Conservation (phyloP, 1,284 basidiomycete species). For the Tilletia setariae region DNA sequence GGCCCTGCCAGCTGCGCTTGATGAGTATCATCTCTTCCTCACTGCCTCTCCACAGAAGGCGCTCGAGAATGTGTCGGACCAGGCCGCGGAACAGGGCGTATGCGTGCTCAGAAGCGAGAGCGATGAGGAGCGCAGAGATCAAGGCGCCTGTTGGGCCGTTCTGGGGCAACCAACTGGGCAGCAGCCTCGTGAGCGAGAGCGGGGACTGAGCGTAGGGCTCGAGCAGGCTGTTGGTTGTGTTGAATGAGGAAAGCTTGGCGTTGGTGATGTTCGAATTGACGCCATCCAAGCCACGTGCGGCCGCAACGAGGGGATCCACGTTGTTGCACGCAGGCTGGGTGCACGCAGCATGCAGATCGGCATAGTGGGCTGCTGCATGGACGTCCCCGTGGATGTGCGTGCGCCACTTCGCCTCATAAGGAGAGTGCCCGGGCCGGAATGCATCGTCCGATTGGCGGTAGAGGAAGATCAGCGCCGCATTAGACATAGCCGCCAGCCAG, state of each 20-base stretch:
- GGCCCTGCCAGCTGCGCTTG: slow-evolving; percentile 40
- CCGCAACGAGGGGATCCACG: slow-evolving; percentile 2
- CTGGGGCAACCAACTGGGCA: slow-evolving; percentile 32
- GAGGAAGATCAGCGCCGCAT: slow-evolving; percentile 42
- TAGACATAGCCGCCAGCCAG: slow-evolving; percentile 42
- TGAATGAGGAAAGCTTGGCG: neutral
- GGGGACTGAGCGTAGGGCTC: slow-evolving; percentile 19
- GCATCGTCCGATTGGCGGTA: slow-evolving; percentile 35
- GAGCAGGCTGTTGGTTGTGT: neutral
- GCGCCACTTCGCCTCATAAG: slow-evolving; percentile 40
- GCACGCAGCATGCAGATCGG: slow-evolving; percentile 1
- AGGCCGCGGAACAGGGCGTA: slow-evolving; percentile 36
- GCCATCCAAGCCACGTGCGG: neutral
- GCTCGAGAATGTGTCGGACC: slow-evolving; percentile 42
- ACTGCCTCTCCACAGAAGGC: slow-evolving; percentile 43
- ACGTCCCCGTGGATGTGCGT: slow-evolving; percentile 27
- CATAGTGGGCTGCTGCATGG: slow-evolving; percentile 1
- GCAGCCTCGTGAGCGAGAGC: slow-evolving; percentile 31
- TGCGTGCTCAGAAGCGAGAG: slow-evolving; percentile 45
- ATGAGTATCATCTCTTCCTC: slow-evolving; percentile 41
- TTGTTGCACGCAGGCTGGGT: slow-evolving; percentile 6
- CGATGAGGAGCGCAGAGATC: slow-evolving; percentile 39
- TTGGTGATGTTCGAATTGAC: slow-evolving; percentile 2
- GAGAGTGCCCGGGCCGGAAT: slow-evolving; percentile 27
- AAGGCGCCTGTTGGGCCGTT: slow-evolving; percentile 35